Percentiles rank a stretch among this genome's conserved stretches.
phyloP scores from a whole-genome alignment of 768 basidiomycete species.

The Rhizopogon roseolus region DNA sequence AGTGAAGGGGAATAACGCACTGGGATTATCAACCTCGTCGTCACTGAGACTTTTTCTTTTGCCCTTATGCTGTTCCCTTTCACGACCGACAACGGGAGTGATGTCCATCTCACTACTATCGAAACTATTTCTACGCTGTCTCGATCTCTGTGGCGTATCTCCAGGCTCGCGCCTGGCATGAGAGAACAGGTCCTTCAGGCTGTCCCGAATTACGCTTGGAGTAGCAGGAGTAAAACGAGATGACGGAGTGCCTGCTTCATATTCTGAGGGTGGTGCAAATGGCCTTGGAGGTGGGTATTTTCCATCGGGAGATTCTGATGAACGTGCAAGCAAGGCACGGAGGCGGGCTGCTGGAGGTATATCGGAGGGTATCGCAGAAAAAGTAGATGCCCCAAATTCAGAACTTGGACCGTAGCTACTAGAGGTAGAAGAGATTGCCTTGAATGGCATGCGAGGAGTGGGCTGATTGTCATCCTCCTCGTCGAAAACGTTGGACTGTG shows the following conservation, averaged over 20 bases:
- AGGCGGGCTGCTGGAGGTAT: slow-evolving; percentile 58
- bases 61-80: slow-evolving; percentile 39
- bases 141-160: slow-evolving; percentile 54
- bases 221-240: slow-evolving; percentile 20
- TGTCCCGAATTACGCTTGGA: slow-evolving; percentile 51
- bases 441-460: slow-evolving; percentile 22
- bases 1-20: slow-evolving; percentile 33
- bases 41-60: slow-evolving; percentile 62
- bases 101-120: slow-evolving; percentile 57
- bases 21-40: slow-evolving; percentile 55
- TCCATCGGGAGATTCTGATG: slow-evolving; percentile 35
- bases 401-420: slow-evolving; percentile 2
- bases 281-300: slow-evolving; percentile 20
- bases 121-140: slow-evolving; percentile 52
- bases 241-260: slow-evolving; percentile 11
- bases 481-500: slow-evolving; percentile 6
- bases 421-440: slow-evolving; percentile 13
- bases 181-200: slow-evolving; percentile 63
- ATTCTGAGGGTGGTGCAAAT: slow-evolving; percentile 24
- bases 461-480: slow-evolving; percentile 26
- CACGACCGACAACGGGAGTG: slow-evolving; percentile 40
- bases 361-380: slow-evolving; percentile 21
- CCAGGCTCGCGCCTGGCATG: slow-evolving; percentile 60
- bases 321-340: slow-evolving; percentile 53
- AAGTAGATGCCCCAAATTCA: slow-evolving; percentile 5